A percentile compares a stretch with the other conserved stretches of the same genome.
Conservation (phyloP, 2,329 filamentous ascomycete genomes). For the Exophiala lecanii-corni region DNA sequence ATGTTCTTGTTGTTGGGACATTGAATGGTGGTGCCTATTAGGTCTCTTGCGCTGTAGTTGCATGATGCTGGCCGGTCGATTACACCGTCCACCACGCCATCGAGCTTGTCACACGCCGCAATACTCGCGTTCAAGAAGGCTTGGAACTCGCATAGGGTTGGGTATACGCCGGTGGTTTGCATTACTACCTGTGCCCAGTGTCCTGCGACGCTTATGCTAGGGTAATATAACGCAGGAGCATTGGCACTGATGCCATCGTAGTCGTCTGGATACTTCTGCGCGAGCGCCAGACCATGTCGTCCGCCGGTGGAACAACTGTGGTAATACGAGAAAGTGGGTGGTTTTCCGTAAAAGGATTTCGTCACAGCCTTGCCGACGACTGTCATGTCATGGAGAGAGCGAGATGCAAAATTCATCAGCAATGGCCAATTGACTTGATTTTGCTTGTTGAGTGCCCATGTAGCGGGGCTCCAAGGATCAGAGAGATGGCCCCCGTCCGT, state of each 20-base stretch:
- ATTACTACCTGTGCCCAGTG: conserved; percentile 29
- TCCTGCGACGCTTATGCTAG: conserved; percentile 29
- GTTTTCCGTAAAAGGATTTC: conserved; percentile 15
- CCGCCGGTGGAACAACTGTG: conserved; percentile 58
- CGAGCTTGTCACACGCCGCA: conserved; percentile 28
- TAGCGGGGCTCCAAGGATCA: conserved; percentile 9
- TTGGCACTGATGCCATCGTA: conserved; percentile 30
- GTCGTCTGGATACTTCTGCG: conserved; percentile 21
- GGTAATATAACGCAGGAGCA: conserved; percentile 24
- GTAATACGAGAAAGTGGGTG: conserved; percentile 41
- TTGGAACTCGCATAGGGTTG: conserved; percentile 33
- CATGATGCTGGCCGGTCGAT: too few relatives aligned
- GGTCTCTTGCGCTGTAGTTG: too few relatives aligned
- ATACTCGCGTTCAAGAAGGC: conserved; percentile 34
- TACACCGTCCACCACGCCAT: conserved; percentile 28
- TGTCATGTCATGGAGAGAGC: conserved; percentile 33
- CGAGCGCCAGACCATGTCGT: conserved; percentile 53
- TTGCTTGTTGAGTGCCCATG: conserved; percentile 14
- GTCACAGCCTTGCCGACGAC: conserved; percentile 25
- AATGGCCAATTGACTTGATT: conserved; percentile 33
- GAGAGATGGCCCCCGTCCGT: conserved; percentile 22
- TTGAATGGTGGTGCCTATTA: too few relatives aligned
- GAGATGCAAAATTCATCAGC: conserved; percentile 34
- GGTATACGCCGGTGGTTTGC: conserved; percentile 27
- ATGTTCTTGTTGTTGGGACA: too few relatives aligned